These are phyloP conservation scores for Penicillium dipodomyicola DNA, from an alignment of 495 filamentous ascomycete genomes.

Conservation along the genomic window DNA sequence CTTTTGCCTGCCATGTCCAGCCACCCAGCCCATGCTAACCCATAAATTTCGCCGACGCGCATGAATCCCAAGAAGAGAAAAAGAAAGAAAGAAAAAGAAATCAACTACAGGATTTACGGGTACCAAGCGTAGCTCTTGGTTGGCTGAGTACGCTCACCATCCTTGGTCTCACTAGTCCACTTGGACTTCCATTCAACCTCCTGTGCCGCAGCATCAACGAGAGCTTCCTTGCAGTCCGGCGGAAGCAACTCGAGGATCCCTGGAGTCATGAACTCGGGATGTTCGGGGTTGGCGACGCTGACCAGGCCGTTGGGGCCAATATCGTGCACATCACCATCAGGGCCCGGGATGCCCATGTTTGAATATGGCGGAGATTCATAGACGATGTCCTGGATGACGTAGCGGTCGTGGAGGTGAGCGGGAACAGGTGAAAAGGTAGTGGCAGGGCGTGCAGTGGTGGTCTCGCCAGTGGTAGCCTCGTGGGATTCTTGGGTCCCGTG, in stretches of 20 bases:
- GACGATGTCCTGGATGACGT: constrained; percentile 69
- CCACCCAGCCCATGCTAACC: constrained; percentile 20
- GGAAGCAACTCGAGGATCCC: constrained; percentile 71
- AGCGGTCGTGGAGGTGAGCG: constrained; percentile 65
- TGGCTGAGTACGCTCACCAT: constrained; percentile 46
- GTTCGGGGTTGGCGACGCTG: constrained; percentile 39
- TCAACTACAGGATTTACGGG: constrained; percentile 24
- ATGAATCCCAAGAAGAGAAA: constrained; percentile 8
- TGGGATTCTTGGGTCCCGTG: constrained; percentile 9
- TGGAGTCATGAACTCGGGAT: constrained; percentile 54
- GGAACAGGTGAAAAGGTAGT: constrained; percentile 63
- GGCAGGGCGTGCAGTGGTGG: constrained; percentile 6
- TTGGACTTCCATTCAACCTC: constrained; percentile 70
- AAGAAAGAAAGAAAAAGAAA: constrained; percentile 10
- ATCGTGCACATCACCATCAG: constrained; percentile 58
- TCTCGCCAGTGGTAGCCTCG: constrained; percentile 1
- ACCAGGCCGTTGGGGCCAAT: constrained; percentile 64
- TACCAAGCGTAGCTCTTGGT: constrained; percentile 54
- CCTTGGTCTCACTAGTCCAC: constrained; percentile 63
- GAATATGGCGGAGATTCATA: constrained; percentile 60
- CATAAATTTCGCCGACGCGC: constrained; percentile 10
- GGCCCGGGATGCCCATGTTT: constrained; percentile 60
- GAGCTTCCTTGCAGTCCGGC: constrained; percentile 65
- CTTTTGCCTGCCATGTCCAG: constrained; percentile 16
- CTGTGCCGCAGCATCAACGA: constrained; percentile 57